phyloP scores from a whole-genome alignment of 352 stramenopile genomes.

The Pythium scleroteichum region DNA sequence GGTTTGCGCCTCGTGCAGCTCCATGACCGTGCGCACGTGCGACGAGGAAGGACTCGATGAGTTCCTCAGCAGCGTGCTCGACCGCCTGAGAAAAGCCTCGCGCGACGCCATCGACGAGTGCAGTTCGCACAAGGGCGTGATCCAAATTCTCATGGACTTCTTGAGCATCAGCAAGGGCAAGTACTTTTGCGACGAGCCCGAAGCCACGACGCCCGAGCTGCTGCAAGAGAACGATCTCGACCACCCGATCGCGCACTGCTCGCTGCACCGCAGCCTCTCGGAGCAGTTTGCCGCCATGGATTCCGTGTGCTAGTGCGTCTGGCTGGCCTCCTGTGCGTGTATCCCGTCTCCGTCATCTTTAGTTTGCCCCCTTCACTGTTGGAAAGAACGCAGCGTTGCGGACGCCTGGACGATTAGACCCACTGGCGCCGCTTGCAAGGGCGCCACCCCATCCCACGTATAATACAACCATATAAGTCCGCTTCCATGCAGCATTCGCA shows the following conservation, averaged over 20 bases:
- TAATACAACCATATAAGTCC: slow-evolving; percentile 25
- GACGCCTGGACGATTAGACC: background rate
- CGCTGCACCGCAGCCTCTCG: slow-evolving; percentile 73
- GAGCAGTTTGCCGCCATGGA: slow-evolving; percentile 76
- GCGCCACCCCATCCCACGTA: slow-evolving; percentile 3
- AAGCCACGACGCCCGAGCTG: slow-evolving; percentile 16
- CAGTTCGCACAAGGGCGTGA: slow-evolving; percentile 65
- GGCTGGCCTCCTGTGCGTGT: slow-evolving; percentile 4
- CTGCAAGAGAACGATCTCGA: slow-evolving; percentile 58
- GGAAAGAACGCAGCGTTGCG: slow-evolving; percentile 2
- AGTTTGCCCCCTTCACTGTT: slow-evolving; percentile 10
- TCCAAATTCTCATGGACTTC: slow-evolving; percentile 86
- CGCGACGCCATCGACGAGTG: slow-evolving; percentile 51
- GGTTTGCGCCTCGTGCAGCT: slow-evolving; percentile 54
- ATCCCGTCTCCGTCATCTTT: slow-evolving; percentile 10
- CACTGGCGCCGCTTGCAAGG: background rate
- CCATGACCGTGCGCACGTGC: slow-evolving; percentile 41
- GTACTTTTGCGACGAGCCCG: slow-evolving; percentile 65
- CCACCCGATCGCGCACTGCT: slow-evolving; percentile 68
- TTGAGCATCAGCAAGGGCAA: slow-evolving; percentile 73
- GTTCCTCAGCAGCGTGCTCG: slow-evolving; percentile 54
- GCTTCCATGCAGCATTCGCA: background rate
- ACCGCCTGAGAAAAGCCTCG: slow-evolving; percentile 53
- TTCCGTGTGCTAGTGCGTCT: slow-evolving; percentile 61
- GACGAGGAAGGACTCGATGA: slow-evolving; percentile 59